Conservation (phyloP, 2,329 filamentous ascomycete genomes). For the Graphiopsis chlorocephala region DNA sequence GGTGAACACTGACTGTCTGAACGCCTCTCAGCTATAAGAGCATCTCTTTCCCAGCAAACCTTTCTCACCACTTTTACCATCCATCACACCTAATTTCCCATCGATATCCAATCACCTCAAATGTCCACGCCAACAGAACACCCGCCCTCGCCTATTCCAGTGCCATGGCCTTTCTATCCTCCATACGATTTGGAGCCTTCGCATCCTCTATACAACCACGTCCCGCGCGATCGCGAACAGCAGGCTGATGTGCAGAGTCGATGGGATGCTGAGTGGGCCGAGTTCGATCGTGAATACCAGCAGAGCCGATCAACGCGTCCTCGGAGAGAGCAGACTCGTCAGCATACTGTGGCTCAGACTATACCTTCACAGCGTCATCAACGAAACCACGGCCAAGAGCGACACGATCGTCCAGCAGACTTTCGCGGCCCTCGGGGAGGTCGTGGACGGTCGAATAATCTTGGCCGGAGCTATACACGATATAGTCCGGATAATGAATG, state of each 20-base stretch:
- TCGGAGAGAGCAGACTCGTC: not conserved
- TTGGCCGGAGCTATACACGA: not conserved
- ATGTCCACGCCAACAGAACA: not conserved
- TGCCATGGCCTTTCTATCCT: not conserved
- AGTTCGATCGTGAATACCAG: not conserved
- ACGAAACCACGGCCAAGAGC: not conserved
- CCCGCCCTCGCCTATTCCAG: not conserved
- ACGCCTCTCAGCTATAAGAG: too few species aligned
- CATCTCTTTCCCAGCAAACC: too few species aligned
- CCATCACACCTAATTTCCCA: too few species aligned
- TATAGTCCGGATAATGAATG: not conserved
- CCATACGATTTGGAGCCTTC: not conserved
- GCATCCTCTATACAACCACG: not conserved
- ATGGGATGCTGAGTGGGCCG: not conserved
- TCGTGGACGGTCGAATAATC: not conserved
- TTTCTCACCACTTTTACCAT: too few species aligned
- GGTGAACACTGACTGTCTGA: too few species aligned
- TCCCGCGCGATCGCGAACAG: not conserved
- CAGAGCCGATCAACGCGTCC: not conserved
- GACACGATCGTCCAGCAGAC: not conserved
- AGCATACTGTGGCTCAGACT: not conserved
- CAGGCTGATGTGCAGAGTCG: not conserved
- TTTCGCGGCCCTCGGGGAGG: not conserved
- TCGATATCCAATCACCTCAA: too few species aligned
- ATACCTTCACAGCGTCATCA: not conserved